Evolutionary conservation across 768 basidiomycete species (phyloP).

Genomic region (Arthromyces matolae): DNA sequence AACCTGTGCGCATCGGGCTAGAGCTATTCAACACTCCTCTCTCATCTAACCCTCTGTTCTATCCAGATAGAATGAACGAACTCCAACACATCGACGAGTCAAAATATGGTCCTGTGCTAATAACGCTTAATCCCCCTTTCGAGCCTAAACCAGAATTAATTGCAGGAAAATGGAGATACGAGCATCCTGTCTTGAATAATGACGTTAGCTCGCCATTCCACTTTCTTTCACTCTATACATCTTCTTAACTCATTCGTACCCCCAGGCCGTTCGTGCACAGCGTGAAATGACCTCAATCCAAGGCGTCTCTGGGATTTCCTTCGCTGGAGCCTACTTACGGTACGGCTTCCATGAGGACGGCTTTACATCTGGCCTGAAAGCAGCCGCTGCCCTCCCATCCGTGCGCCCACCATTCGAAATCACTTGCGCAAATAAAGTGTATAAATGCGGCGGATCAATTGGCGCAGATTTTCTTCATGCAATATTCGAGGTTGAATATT

Average conservation of each 20-base stretch:
- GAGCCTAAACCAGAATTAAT: conserved; percentile 45
- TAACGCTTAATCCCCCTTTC: conserved; percentile 72
- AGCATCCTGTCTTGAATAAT: conserved; percentile 63
- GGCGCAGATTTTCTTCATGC: conserved; percentile 20
- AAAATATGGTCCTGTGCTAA: conserved; percentile 58
- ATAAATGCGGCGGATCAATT: conserved; percentile 12
- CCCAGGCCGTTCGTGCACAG: conserved; percentile 54
- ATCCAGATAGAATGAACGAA: conserved; percentile 69
- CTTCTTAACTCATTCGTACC: background rate
- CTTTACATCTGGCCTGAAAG: conserved; percentile 47
- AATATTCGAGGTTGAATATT: conserved; percentile 40
- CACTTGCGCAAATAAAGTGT: conserved; percentile 31
- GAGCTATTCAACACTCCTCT: no score
- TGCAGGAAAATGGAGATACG: conserved; percentile 54
- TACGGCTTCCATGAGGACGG: conserved; percentile 86
- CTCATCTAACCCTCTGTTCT: background rate
- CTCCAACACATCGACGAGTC: conserved; percentile 62
- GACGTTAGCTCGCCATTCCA: conserved; percentile 30
- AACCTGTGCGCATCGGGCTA: conserved; percentile 35
- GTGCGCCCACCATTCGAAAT: conserved; percentile 43
- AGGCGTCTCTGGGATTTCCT: conserved; percentile 56
- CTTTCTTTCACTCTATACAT: background rate
- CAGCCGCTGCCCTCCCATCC: conserved; percentile 21
- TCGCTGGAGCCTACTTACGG: conserved; percentile 67
- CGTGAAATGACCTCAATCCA: conserved; percentile 53